Conservation (phyloP, 345 rosid species). For the Isatis tinctoria region DNA sequence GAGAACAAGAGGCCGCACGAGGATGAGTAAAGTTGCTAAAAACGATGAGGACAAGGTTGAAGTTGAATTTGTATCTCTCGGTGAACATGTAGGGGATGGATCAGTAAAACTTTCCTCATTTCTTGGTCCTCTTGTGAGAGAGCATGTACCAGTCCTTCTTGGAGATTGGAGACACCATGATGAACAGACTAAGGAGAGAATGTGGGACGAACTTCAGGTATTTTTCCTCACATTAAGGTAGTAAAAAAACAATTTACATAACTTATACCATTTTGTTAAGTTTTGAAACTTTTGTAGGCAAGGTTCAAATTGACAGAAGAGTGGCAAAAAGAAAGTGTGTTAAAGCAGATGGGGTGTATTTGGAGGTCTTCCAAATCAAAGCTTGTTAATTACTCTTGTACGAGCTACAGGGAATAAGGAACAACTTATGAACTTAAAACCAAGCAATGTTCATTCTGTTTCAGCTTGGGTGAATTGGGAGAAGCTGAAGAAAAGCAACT, state of each 20-base stretch:
- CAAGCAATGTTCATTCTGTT: neutral
- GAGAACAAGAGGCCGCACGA: too few species aligned
- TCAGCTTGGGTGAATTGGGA: neutral
- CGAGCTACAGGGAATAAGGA: neutral
- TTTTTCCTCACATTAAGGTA: neutral
- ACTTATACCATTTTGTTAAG: neutral
- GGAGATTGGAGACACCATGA: neutral
- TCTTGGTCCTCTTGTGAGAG: neutral
- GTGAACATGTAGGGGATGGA: constrained; percentile 1
- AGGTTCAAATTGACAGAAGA: neutral
- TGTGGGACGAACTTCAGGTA: neutral
- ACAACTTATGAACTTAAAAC: neutral
- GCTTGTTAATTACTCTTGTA: neutral
- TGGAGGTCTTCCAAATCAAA: neutral
- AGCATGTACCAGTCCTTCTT: too few species aligned
- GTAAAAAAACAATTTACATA: neutral
- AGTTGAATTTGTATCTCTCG: neutral
- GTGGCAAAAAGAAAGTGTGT: neutral
- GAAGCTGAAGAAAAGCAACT: neutral
- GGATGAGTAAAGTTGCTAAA: neutral
- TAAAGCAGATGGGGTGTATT: neutral
- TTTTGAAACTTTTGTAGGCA: neutral
- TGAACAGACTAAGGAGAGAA: neutral
- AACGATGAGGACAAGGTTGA: neutral
- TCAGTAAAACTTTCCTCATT: neutral